A percentile compares a stretch with the other conserved stretches of the same genome.
These are phyloP conservation scores for Backusella westeae DNA, from an alignment of 192 early-diverging fungal genomes.

Conservation along the genomic window DNA sequence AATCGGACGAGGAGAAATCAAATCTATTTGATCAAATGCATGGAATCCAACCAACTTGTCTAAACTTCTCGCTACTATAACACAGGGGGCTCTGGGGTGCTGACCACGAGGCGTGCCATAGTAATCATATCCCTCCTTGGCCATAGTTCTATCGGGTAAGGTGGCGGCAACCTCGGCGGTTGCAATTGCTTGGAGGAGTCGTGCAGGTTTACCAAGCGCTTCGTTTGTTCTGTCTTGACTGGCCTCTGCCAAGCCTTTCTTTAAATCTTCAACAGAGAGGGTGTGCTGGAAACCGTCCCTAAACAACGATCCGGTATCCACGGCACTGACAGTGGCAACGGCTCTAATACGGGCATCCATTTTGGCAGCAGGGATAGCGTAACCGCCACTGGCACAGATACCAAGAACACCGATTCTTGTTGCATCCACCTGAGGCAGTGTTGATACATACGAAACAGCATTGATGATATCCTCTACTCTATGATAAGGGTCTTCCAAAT, in stretches of 20 bases:
- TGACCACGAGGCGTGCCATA: conserved; percentile 28
- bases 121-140: conserved; percentile 25
- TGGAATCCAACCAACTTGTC: conserved; percentile 14
- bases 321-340: conserved; percentile 13
- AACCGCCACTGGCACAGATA: conserved; percentile 34
- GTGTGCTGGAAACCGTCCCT: background rate
- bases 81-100: conserved; percentile 19
- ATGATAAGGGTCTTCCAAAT: conserved; percentile 22
- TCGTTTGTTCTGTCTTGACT: conserved; percentile 19
- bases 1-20: conserved; percentile 22
- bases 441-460: conserved; percentile 27
- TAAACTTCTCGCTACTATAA: conserved; percentile 19
- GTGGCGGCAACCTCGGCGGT: conserved; percentile 7
- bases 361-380: conserved; percentile 11
- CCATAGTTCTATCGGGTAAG: conserved; percentile 3
- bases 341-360: conserved; percentile 27
- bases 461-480: conserved; percentile 20
- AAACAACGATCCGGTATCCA: conserved; percentile 14
- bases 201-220: conserved; percentile 18
- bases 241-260: conserved; percentile 9
- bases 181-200: conserved; percentile 10
- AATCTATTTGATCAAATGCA: conserved; percentile 10
- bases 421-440: conserved; percentile 20
- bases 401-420: conserved; percentile 25
- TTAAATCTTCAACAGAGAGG: background rate